Evolutionary conservation across 805 yeast genomes (phyloP).

Genomic region (Candida suzukii): DNA sequence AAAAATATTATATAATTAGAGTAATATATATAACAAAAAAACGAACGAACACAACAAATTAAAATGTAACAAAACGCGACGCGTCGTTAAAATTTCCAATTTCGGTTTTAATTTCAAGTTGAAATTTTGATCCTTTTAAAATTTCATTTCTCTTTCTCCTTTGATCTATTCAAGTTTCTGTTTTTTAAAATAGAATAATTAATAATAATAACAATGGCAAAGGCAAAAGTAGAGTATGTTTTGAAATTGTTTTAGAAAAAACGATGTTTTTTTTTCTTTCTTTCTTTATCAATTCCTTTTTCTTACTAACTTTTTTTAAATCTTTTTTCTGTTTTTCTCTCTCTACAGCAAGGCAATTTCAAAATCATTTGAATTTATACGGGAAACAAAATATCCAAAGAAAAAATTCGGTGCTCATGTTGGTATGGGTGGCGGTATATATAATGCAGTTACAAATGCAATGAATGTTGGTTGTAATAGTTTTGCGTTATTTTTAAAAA

Average conservation of each 20-base stretch:
- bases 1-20: too few relatives aligned
- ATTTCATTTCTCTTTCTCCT: too few relatives aligned
- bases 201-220: conserved; percentile 1
- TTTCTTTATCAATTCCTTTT: background rate
- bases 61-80: background rate
- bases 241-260: background rate
- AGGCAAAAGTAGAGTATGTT: conserved; percentile 1
- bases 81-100: too few relatives aligned
- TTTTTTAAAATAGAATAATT: too few relatives aligned
- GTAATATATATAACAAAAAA: too few relatives aligned
- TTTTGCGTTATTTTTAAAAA: conserved; percentile 85
- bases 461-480: conserved; percentile 59
- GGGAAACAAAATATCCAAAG: conserved; percentile 34
- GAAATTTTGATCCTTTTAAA: too few relatives aligned
- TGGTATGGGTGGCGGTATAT: conserved; percentile 66
- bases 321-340: too few relatives aligned
- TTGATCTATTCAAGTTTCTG: too few relatives aligned
- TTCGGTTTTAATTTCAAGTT: too few relatives aligned
- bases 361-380: conserved; percentile 26
- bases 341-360: background rate
- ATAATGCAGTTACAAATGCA: conserved; percentile 32
- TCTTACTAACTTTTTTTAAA: background rate
- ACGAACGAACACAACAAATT: too few relatives aligned
- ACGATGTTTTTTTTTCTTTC: background rate
- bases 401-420: conserved; percentile 87